Evolutionary conservation across 805 yeast species (phyloP).

Genomic region (Suhomyces sp.): DNA sequence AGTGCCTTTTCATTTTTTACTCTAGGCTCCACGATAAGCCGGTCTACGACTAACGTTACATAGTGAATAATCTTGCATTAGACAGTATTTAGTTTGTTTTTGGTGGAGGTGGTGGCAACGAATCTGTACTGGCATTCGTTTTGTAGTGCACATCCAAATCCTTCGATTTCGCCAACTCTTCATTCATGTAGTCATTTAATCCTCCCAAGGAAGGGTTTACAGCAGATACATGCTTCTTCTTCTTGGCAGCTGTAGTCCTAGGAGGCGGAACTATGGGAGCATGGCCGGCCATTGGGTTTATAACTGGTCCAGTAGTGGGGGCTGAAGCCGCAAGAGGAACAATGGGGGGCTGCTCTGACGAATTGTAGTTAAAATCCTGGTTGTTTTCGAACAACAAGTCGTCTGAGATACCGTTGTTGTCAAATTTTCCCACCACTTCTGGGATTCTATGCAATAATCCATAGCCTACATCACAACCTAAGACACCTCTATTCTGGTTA

Average conservation of each 20-base stretch:
- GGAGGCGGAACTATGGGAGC: conserved; percentile 16
- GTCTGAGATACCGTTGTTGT: conserved; percentile 26
- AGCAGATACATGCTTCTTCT: conserved; percentile 27
- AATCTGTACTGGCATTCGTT: conserved; percentile 9
- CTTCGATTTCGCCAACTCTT: conserved; percentile 41
- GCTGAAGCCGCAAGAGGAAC: conserved; percentile 12
- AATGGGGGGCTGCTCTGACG: conserved; percentile 10
- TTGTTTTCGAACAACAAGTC: conserved; percentile 33
- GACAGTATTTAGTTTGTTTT: not conserved
- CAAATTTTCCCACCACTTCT: conserved; percentile 54
- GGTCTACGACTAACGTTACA: not conserved
- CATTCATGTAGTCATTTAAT: conserved; percentile 41
- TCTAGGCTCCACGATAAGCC: not conserved
- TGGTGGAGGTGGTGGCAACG: conserved; percentile 32
- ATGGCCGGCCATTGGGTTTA: conserved; percentile 8
- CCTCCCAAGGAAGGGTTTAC: conserved; percentile 21
- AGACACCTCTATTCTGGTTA: conserved; percentile 61
- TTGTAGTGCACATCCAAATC: conserved; percentile 25
- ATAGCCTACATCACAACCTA: conserved; percentile 95
- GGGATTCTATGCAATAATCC: conserved; percentile 89
- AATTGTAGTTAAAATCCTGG: conserved; percentile 17
- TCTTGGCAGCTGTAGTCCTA: conserved; percentile 16
- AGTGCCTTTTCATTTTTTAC: not conserved
- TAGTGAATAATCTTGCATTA: not conserved
- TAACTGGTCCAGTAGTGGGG: not conserved